These are phyloP conservation scores for Maudiozyma humilis DNA, from an alignment of 1,139 yeast species.

Conservation along the genomic window DNA sequence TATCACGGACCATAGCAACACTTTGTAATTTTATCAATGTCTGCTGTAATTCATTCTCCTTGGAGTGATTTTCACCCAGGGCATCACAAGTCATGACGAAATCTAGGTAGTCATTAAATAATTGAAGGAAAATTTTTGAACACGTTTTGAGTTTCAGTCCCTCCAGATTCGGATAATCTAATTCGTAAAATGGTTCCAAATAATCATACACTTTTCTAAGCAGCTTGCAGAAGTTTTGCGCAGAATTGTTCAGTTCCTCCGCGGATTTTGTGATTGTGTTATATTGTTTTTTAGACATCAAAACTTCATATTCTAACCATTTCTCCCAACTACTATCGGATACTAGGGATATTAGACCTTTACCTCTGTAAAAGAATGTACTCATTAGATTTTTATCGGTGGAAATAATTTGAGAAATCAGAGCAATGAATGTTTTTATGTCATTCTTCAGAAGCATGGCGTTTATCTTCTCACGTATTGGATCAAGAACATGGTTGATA, in stretches of 20 bases:
- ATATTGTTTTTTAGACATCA: slow-evolving; percentile 49
- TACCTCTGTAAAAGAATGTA: slow-evolving; percentile 25
- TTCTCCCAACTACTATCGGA: slow-evolving; percentile 35
- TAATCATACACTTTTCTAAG: slow-evolving; percentile 61
- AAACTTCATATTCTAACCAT: slow-evolving; percentile 63
- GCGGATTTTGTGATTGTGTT: slow-evolving; percentile 46
- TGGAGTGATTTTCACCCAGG: slow-evolving; percentile 36
- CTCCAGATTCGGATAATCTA: slow-evolving; percentile 41
- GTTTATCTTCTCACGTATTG: slow-evolving; percentile 27
- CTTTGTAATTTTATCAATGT: slow-evolving; percentile 31
- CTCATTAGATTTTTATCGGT: slow-evolving; percentile 27
- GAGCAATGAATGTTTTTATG: slow-evolving; percentile 17
- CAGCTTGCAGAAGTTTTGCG: slow-evolving; percentile 37
- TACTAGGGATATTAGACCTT: slow-evolving; percentile 25
- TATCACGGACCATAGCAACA: slow-evolving; percentile 45
- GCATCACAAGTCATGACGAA: slow-evolving; percentile 40
- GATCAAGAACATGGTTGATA: slow-evolving; percentile 30
- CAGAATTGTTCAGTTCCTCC: slow-evolving; percentile 55
- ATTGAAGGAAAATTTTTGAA: slow-evolving; percentile 57
- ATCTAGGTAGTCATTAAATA: slow-evolving; percentile 53
- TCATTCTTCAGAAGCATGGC: slow-evolving; percentile 28
- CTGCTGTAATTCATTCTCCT: slow-evolving; percentile 34
- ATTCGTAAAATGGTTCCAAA: slow-evolving; percentile 34
- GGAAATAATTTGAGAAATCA: slow-evolving; percentile 29
- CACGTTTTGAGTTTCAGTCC: slow-evolving; percentile 62